Evolutionary conservation across 495 filamentous ascomycete genomes (phyloP), one percentile per base, ranked within the genome.

Genomic region (Delitschia confertaspora): DNA sequence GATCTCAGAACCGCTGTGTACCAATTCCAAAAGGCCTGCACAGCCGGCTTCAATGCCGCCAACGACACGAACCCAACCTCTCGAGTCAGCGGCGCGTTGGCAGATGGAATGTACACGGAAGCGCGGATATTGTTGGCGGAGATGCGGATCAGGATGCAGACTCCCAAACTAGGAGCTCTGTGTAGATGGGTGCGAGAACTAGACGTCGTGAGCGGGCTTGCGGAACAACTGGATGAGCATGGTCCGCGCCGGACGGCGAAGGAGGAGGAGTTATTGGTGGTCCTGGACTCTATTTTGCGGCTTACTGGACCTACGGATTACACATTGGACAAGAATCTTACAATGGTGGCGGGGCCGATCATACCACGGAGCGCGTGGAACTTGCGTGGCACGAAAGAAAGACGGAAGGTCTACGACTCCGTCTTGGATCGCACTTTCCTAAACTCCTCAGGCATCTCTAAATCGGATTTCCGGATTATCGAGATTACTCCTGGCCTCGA

Each of bases 151-250:
- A 52, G 65, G 20, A 49, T 56, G 8, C 53, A 70, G 27, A 56
- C 53, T 16, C 68, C 65, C 8, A 69, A 68, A 33, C 55, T 71
- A 6, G 69, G 69, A 3, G 65, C 69, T 1, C 55, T 72, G 7
- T 69, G 66, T 41, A 59, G 69, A 27, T 72, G 69, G 69, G 69
- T 72, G 23, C 53, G 69, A 33, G 68, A 71, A 38, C 56, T 70
- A 18, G 69, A 72, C 46, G 64, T 67, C 23, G 62, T 69, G 33
- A 68, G 62, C 52, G 65, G 67, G 6, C 45, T 69, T 1, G 58
- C 49, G 11, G 30, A 49, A 10, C 36, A 41, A 9, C 31, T 13
- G 6, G 27, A 10, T 6, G 38, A 36, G 9, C 23, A 19, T 8
- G 24, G 29, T 3, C 29, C 42, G 8, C 33, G 41, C n/a, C 53